Percentiles rank a stretch among this genome's conserved stretches.
phyloP scores from a whole-genome alignment of 371 early-diverging fungal genomes.

The Mucor sp. region DNA sequence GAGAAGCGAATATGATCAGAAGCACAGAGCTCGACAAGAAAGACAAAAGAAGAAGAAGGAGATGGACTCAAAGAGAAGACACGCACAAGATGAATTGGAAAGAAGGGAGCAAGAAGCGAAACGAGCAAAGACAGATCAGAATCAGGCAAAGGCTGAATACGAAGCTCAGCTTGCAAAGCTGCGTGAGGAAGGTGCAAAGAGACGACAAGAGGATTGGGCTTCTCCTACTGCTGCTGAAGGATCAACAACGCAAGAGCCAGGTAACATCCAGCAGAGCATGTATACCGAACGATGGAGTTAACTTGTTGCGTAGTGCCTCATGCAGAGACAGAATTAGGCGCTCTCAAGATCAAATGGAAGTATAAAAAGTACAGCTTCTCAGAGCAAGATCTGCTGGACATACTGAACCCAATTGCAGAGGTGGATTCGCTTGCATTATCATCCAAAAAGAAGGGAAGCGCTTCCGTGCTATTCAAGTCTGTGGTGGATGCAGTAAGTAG shows the following conservation, averaged over 20 bases:
- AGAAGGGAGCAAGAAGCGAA: slow-evolving; percentile 44
- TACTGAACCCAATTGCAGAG: slow-evolving; percentile 32
- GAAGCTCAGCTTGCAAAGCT: slow-evolving; percentile 45
- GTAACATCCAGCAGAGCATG: neutral
- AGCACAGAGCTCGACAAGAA: slow-evolving; percentile 43
- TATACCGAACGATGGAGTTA: neutral
- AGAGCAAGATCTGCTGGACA: slow-evolving; percentile 22
- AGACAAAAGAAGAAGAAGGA: slow-evolving; percentile 44
- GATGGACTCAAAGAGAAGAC: slow-evolving; percentile 50
- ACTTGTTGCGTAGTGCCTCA: slow-evolving; percentile 18
- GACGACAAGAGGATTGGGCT: slow-evolving; percentile 45
- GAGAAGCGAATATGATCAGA: slow-evolving; percentile 44
- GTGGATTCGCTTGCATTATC: slow-evolving; percentile 43
- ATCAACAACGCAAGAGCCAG: slow-evolving; percentile 27
- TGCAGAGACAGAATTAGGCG: slow-evolving; percentile 41
- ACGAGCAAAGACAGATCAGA: slow-evolving; percentile 35
- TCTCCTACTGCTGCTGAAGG: slow-evolving; percentile 16
- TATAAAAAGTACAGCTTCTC: slow-evolving; percentile 41
- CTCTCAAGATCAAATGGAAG: slow-evolving; percentile 52
- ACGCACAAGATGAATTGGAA: slow-evolving; percentile 48
- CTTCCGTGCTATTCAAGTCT: slow-evolving; percentile 44
- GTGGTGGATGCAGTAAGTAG: slow-evolving; percentile 52
- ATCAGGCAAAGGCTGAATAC: slow-evolving; percentile 45
- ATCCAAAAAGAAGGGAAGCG: slow-evolving; percentile 44
- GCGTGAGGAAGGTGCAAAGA: slow-evolving; percentile 43